phyloP scores from a whole-genome alignment of 768 basidiomycete genomes.

The Trametes gibbosa region DNA sequence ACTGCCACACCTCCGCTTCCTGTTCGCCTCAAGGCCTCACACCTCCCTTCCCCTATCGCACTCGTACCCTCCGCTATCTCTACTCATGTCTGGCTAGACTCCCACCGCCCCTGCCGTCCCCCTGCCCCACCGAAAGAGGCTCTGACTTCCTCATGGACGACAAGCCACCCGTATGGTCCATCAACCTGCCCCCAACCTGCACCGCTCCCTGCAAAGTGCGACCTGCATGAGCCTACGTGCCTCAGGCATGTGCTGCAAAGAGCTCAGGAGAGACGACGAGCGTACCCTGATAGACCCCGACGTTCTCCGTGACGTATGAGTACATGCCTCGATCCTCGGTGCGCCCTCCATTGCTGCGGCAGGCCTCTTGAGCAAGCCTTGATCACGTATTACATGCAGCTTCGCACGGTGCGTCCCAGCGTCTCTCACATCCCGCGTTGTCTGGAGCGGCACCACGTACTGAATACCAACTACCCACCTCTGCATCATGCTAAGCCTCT shows the following conservation, averaged over 20 bases:
- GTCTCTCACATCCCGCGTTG: background rate
- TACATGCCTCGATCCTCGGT: conserved; percentile 8
- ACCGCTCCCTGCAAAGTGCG: conserved; percentile 58
- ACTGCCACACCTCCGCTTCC: too few species aligned
- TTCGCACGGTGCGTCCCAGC: too few species aligned
- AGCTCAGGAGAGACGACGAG: conserved; percentile 77
- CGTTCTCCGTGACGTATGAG: conserved; percentile 82
- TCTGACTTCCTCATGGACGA: conserved; percentile 16
- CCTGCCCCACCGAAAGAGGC: conserved; percentile 18
- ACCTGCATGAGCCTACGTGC: conserved; percentile 43
- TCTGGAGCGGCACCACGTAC: conserved; percentile 6
- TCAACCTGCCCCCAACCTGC: conserved; percentile 40
- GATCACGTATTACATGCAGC: too few species aligned
- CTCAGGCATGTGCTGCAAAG: conserved; percentile 85
- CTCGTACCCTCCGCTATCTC: conserved; percentile 6
- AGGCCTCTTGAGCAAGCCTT: too few species aligned
- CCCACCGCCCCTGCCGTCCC: conserved; percentile 24
- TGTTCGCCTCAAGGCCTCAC: too few species aligned
- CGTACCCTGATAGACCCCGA: conserved; percentile 84
- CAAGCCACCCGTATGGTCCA: conserved; percentile 65
- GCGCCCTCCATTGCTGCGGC: too few species aligned
- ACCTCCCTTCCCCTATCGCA: background rate
- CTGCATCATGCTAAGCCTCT: conserved; percentile 80
- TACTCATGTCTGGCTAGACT: too few species aligned
- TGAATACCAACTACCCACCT: conserved; percentile 8